Base-by-base conservation (phyloP, 148 eudicot genomes). In the Rhododendron mucronatum region DNA sequence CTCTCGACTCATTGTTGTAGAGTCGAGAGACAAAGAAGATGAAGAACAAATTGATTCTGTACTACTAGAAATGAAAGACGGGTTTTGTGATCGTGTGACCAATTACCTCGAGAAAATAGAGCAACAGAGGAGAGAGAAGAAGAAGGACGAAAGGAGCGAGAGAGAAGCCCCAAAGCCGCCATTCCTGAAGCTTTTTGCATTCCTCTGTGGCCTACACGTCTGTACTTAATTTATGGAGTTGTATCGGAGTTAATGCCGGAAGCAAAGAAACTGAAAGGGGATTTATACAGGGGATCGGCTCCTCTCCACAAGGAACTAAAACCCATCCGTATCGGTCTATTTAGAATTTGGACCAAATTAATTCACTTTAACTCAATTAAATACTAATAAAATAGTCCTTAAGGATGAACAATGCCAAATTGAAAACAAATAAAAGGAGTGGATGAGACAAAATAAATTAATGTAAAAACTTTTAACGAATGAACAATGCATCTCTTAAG, bases 81-180 rank as follows among this genome's bases (percentile, higher is more conserved):
- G 15, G 37, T 1, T 44, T 41, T 0, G 26, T n/a, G 78, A 47
- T 2, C 5, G 80, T 10, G 5, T 51, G 48, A 6, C 0, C 21
- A 55, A 55, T 55, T 55, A 85, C 87, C 87, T 79, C 44, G 59
- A 61, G 78, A 80, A 18, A 63, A 41, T 1, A 53, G 45, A 51
- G 33, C 13, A 63, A 75, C 39, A 21, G 35, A 57, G 20, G 61
- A 55, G 61, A 55, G 20, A 55, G 71, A 77, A 7, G 76, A 37
- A 55, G 86, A 14, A 20, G 82, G 47, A 26, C 33, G 9, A 2
- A 61, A n/a, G 16, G 87, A 85, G 77, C 87, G 87, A 63, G 87
- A 85, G 45, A 67, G 87, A 41, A 83, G 85, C 61, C 87, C 65
- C 30, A 59, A 9, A 65, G 78, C 78, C 44, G 87, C 87, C 87